phyloP scores from a whole-genome alignment of 2,329 filamentous ascomycete species.

The Ascochyta viciae-villosae region DNA sequence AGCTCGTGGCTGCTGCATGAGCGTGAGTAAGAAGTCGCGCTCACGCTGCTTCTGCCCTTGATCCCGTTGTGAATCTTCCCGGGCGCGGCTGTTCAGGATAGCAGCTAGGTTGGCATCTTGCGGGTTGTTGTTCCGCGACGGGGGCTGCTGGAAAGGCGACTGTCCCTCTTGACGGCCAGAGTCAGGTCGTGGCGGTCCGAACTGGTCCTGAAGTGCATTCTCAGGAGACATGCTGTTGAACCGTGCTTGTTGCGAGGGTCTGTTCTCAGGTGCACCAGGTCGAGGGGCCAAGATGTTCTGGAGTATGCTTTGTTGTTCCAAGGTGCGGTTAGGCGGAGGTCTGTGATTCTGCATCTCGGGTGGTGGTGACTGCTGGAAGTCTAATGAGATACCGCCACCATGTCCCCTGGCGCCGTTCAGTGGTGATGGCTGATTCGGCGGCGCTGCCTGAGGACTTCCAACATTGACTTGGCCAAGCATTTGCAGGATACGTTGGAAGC shows the following conservation, averaged over 20 bases:
- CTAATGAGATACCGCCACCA: slow-evolving; percentile 40
- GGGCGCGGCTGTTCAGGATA: slow-evolving; percentile 49
- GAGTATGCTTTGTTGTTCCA: slow-evolving; percentile 47
- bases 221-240: slow-evolving; percentile 47
- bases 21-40: slow-evolving; percentile 82
- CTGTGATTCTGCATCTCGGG: slow-evolving; percentile 36
- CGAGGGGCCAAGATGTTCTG: slow-evolving; percentile 46
- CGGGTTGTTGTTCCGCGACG: slow-evolving; percentile 38
- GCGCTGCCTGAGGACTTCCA: slow-evolving; percentile 22
- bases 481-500: slow-evolving; percentile 80
- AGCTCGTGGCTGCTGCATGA: slow-evolving; percentile 70
- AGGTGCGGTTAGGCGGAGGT: slow-evolving; percentile 33
- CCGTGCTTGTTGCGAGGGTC: slow-evolving; percentile 38
- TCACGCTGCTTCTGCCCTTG: slow-evolving; percentile 64
- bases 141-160: slow-evolving; percentile 40
- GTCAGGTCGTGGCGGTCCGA: slow-evolving; percentile 39
- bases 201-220: slow-evolving; percentile 40
- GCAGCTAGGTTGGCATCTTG: slow-evolving; percentile 45
- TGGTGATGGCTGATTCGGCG: slow-evolving; percentile 30
- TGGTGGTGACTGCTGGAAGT: slow-evolving; percentile 43
- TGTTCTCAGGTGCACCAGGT: slow-evolving; percentile 38
- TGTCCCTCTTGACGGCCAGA: slow-evolving; percentile 41
- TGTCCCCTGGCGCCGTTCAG: slow-evolving; percentile 37
- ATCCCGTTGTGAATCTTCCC: slow-evolving; percentile 47
- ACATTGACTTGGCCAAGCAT: slow-evolving; percentile 70